phyloP scores from a whole-genome alignment of 768 basidiomycete species.

The Boletus barrowsii region DNA sequence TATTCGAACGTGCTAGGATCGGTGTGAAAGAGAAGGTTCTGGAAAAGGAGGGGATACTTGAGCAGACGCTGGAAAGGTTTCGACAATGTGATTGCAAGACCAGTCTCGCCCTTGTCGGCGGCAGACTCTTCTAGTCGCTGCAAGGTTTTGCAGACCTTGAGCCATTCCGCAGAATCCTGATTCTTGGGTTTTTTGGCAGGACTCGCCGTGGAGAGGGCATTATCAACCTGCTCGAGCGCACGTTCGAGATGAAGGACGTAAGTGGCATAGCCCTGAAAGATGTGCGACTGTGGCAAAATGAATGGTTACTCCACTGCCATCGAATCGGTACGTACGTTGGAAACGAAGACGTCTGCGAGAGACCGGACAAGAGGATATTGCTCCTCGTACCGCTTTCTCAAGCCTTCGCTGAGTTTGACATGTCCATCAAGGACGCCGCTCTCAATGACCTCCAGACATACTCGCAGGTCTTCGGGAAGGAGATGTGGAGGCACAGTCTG shows the following conservation, averaged over 20 bases:
- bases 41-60: slow-evolving; percentile 96
- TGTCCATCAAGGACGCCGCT: slow-evolving; percentile 89
- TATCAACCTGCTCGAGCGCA: slow-evolving; percentile 84
- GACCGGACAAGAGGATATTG: slow-evolving; percentile 93
- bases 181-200: slow-evolving; percentile 77
- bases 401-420: slow-evolving; percentile 74
- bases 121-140: slow-evolving; percentile 79
- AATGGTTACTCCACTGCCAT: slow-evolving; percentile 12
- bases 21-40: slow-evolving; percentile 94
- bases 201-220: slow-evolving; percentile 59
- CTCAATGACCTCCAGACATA: slow-evolving; percentile 84
- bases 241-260: slow-evolving; percentile 94
- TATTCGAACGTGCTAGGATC: slow-evolving; percentile 98
- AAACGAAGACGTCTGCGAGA: slow-evolving; percentile 93
- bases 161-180: slow-evolving; percentile 75
- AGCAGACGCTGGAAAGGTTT: slow-evolving; percentile 97
- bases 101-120: slow-evolving; percentile 86
- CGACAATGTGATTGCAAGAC: slow-evolving; percentile 89
- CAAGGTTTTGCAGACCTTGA: slow-evolving; percentile 70
- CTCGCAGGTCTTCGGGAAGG: slow-evolving; percentile 82
- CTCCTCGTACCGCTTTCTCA: slow-evolving; percentile 90
- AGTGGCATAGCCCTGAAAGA: slow-evolving; percentile 89
- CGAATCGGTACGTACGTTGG: slow-evolving; percentile 63
- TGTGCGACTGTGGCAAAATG: slow-evolving; percentile 65
- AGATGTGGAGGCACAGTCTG: slow-evolving; percentile 66